These are phyloP conservation scores for Meyerozyma elateridarum DNA, from an alignment of 1,139 yeast genomes.

Conservation along the genomic window DNA sequence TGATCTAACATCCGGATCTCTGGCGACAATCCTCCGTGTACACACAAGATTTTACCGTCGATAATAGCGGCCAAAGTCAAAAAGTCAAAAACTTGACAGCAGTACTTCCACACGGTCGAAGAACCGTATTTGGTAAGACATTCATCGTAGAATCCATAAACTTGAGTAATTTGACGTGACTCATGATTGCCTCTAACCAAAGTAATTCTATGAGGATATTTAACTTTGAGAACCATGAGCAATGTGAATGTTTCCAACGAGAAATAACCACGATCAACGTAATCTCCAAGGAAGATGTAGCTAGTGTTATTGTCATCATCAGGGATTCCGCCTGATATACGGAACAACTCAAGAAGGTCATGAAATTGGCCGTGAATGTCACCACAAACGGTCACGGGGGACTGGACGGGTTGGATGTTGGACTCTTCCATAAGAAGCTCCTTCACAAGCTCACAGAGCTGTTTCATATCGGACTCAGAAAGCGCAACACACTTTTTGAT, in stretches of 20 bases:
- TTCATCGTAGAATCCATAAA: conserved; percentile 88
- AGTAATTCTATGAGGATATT: conserved; percentile 81
- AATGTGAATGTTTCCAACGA: conserved; percentile 88
- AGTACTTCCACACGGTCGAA: conserved; percentile 96
- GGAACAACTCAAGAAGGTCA: conserved; percentile 83
- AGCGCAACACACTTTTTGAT: conserved; percentile 85
- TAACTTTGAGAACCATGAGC: conserved; percentile 84
- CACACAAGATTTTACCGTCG: conserved; percentile 89
- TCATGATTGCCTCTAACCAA: conserved; percentile 93
- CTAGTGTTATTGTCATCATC: conserved; percentile 41
- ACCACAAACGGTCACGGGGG: conserved; percentile 98
- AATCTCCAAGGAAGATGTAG: conserved; percentile 87
- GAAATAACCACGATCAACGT: conserved; percentile 95
- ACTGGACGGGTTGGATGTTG: conserved; percentile 92
- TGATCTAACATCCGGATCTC: conserved; percentile 96
- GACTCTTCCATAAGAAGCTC: conserved; percentile 29
- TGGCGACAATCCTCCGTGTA: conserved; percentile 97
- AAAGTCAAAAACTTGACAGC: conserved; percentile 94
- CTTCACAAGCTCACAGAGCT: conserved; percentile 77
- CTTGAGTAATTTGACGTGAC: conserved; percentile 92
- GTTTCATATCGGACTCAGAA: conserved; percentile 93
- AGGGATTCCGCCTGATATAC: conserved; percentile 94
- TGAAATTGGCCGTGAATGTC: conserved; percentile 99
- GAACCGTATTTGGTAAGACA: conserved; percentile 89
- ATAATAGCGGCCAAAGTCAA: conserved; percentile 90